Evolutionary conservation across 345 rosid genomes (phyloP), one percentile per base, ranked within the genome.

Genomic region (Citropsis articulata): DNA sequence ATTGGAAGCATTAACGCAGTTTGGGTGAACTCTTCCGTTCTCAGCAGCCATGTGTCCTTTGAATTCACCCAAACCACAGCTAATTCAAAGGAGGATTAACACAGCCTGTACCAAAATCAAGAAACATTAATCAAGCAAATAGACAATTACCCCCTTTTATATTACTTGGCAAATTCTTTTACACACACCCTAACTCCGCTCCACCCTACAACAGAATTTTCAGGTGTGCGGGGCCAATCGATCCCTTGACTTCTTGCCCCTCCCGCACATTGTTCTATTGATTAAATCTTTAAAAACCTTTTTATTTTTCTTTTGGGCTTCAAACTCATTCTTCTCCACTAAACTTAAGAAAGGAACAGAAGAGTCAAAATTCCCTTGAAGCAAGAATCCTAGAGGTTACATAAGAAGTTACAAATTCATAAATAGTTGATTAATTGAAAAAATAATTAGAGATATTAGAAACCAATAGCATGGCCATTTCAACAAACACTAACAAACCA

Each of bases 1-100:
- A 81, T 89, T 91, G 25, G 90, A 71, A 65, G 89, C 90, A 50
- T 90, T 86, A 36, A 73, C 71, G 38, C 94, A 90, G 72, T 87
- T 82, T 0, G 82, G 87, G 72, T 85, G 88, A 25, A 82, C 86
- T 78, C 73, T 85, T 73, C 81, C 74, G 36, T 66, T 65, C 57
- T 82, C 86, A 27, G 71, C 75, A 24, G 78, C 83, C 84, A 75
- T 84, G 28, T 28, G 45, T 69, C 21, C 6, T n/a, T n/a, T 35
- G 70, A 28, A 69, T 30, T 31, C n/a, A 60, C 75, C 45, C 42
- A 69, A 35, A 60, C 36, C 62, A 9, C 73, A 6, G 82, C 38
- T 36, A 60, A 73, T 79, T 67, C 73, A 30, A 31, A 30, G 33
- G 21, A 27, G 38, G 30, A 71, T 42, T 63, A 78, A 56, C 53